Evolutionary conservation across 805 yeast genomes (phyloP), one percentile per base, ranked within the genome.

Genomic region (Alloascoidea africana): DNA sequence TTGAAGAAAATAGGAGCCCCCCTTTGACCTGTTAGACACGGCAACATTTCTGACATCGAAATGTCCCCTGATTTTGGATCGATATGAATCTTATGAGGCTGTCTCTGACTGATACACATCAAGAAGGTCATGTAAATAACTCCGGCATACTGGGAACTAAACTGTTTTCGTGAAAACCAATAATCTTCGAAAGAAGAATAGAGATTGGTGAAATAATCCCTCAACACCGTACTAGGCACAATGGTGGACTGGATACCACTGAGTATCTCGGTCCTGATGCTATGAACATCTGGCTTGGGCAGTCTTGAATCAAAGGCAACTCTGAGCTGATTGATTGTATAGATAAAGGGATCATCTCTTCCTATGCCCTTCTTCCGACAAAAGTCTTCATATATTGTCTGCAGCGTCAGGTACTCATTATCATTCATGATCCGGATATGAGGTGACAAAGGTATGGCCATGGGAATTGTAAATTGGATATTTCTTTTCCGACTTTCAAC

Each of bases 151-250:
- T 87, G 95, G 17, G 94, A 78, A 3, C 96, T 75, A 52, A 91
- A 93, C 52, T 87, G 96, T 50, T 86, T 85, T 44, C 97, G 72
- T 76, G 93, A 91, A 38, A 89, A 60, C 98, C 98, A 91, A 65
- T 89, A 91, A 50, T 89, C 96, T 55, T 82, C 96, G 54, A 79
- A 93, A 41, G 75, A 70, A 8, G 78, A 68, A 56, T 76, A 91
- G 32, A 76, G 60, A 4, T 65, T 66, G 39, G 77, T 55, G 52
- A 86, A 91, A 54, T 82, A 80, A 45, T 82, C 82, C 50, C 76
- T 76, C 63, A 89, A 63, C 23, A 89, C 79, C 3, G 83, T 77
- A 16, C 80, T 68, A 27, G 98, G 97, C 38, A 87, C 89, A 56
- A 83, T 68, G 50, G 80, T 62, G 1, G 94, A 69, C 58, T 91